Base-by-base conservation (phyloP, 768 basidiomycete genomes). In the Podaxis rugospora region DNA sequence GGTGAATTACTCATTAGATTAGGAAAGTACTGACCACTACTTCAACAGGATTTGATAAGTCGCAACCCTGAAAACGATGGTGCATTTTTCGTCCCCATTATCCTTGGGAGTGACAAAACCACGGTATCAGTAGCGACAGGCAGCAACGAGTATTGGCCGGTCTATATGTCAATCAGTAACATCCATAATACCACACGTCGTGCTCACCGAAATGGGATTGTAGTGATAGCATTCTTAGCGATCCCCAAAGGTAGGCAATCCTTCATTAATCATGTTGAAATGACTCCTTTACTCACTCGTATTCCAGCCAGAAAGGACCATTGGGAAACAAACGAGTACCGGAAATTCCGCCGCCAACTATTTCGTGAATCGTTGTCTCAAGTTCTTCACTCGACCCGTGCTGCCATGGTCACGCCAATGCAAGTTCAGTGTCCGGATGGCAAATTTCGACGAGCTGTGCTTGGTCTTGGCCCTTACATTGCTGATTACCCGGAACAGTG, bases 41-140 rank as follows among this genome's bases (percentile, higher is more conserved):
- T 27, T 27, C 5, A 4, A 27, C 27, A 27, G 27, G 27, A 27
- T 27, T 27, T 27, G 27, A 27, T 27, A 27, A 27, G 27, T 27
- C 27, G 0, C 5, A 27, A 27, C 5, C 27, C 27, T 27, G 27
- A 27, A 27, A 27, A 27, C 5, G 27, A 27, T 4, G 25, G 2
- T 51, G 70, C 27, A 27, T 27, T 27, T 5, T 27, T 27, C 5
- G 27, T 27, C 5, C 27, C 5, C 0, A 27, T 27, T 27, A 69
- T 75, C 40, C 66, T 72, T 13, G 72, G 74, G 1, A 69, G 67
- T 21, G 69, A 74, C 60, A 74, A 75, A 55, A 74, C 72, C 1
- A 74, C 67, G 0, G 70, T 72, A 21, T 74, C 72, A 0, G 71
- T 75, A n/a, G 72, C 69, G 0, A 73, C 72, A 0, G 72, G 72